These are phyloP conservation scores for Golovinomyces cichoracearum DNA, from an alignment of 2,329 filamentous ascomycete genomes.

Conservation along the genomic window DNA sequence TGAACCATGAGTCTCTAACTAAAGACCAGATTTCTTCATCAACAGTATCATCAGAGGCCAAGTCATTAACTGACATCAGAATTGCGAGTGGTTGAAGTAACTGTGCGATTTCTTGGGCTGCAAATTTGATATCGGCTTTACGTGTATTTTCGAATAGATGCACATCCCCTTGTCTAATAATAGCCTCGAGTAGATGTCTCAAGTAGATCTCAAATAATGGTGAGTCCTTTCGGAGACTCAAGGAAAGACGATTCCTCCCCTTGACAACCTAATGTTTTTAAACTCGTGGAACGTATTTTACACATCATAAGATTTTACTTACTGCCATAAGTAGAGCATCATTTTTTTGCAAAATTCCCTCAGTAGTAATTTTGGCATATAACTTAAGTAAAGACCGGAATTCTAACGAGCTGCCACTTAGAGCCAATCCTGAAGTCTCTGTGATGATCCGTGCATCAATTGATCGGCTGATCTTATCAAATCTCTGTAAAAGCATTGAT, in stretches of 20 bases:
- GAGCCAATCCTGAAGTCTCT: constrained; percentile 52
- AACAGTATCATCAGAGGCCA: constrained; percentile 20
- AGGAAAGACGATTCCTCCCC: constrained; percentile 56
- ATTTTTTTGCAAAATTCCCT: constrained; percentile 45
- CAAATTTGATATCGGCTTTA: constrained; percentile 54
- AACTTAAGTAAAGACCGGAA: constrained; percentile 69
- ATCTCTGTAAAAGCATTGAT: constrained; percentile 89
- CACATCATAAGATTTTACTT: constrained; percentile 16
- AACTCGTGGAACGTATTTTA: not conserved
- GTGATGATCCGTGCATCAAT: constrained; percentile 71
- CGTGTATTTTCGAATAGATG: constrained; percentile 48
- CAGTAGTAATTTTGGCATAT: constrained; percentile 48
- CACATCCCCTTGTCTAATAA: constrained; percentile 74
- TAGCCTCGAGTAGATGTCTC: constrained; percentile 55
- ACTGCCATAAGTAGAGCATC: constrained; percentile 43
- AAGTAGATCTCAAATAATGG: constrained; percentile 63
- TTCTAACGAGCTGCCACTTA: constrained; percentile 54
- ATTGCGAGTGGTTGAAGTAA: constrained; percentile 68
- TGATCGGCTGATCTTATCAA: constrained; percentile 53
- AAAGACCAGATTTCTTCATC: constrained; percentile 48
- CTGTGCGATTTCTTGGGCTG: constrained; percentile 66
- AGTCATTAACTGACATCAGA: constrained; percentile 43
- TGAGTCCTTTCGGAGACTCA: constrained; percentile 38
- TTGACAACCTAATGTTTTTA: constrained; percentile 31
- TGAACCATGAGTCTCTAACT: constrained; percentile 90